Evolutionary conservation across 768 basidiomycete genomes (phyloP).

Genomic region (Kwoniella sp.): DNA sequence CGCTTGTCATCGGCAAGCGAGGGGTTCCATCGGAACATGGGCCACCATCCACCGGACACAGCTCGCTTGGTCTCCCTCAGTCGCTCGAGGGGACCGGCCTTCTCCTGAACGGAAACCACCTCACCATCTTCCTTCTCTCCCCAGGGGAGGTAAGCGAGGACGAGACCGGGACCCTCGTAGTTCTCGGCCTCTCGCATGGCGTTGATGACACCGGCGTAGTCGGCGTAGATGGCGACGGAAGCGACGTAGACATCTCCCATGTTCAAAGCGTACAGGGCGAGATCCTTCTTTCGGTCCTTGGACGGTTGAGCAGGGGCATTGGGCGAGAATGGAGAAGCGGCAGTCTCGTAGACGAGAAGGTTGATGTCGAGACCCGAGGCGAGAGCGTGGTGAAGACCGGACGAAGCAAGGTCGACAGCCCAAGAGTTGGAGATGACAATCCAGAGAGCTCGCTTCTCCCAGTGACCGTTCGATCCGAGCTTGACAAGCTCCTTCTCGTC

Average conservation of each 20-base stretch:
- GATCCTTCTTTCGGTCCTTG: constrained; percentile 84
- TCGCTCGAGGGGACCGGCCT: constrained; percentile 72
- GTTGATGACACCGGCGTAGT: constrained; percentile 90
- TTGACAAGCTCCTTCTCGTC: constrained; percentile 56
- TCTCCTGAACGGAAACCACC: constrained; percentile 25
- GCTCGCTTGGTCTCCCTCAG: constrained; percentile 96
- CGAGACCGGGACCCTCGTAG: constrained; percentile 82
- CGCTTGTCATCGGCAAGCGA: constrained; percentile 67
- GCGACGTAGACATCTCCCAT: constrained; percentile 95
- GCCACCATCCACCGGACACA: constrained; percentile 95
- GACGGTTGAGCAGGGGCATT: constrained; percentile 27
- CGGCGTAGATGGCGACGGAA: constrained; percentile 90
- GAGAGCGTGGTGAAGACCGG: constrained; percentile 90
- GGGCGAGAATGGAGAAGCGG: constrained; percentile 78
- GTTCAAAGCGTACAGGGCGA: constrained; percentile 97
- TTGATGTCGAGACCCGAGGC: constrained; percentile 88
- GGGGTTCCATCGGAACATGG: constrained; percentile 96
- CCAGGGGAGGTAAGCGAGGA: constrained; percentile 93
- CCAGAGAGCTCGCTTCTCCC: constrained; percentile 76
- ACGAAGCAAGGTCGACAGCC: constrained; percentile 94
- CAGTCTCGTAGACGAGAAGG: constrained; percentile 87
- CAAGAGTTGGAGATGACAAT: constrained; percentile 98
- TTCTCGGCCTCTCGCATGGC: constrained; percentile 84
- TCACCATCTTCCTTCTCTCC: constrained; percentile 59
- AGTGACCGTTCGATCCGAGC: constrained; percentile 59